Evolutionary conservation across 2,329 filamentous ascomycete species (phyloP).

Genomic region (Ophiostoma australiae): DNA sequence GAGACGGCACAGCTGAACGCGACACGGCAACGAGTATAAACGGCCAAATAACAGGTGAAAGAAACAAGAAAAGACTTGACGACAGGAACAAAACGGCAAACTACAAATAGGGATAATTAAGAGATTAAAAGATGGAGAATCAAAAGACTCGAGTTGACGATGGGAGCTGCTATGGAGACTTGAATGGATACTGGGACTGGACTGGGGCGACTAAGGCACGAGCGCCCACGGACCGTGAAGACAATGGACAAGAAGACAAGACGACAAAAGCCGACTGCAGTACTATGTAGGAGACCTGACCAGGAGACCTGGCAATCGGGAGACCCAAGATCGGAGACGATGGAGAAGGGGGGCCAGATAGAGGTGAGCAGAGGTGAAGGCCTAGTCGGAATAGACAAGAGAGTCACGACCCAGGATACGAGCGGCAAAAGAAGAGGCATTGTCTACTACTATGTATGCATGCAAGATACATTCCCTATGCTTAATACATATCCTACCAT

Average conservation of each 20-base stretch:
- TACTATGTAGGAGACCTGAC: too few species aligned
- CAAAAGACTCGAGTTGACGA: slow-evolving; percentile 5
- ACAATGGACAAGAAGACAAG: neutral
- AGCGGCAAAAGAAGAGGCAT: neutral
- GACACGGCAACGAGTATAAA: neutral
- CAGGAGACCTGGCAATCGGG: neutral
- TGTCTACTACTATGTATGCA: neutral
- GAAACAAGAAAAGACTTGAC: neutral
- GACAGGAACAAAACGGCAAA: neutral
- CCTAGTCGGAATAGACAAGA: neutral
- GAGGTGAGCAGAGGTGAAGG: neutral
- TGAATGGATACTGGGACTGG: slow-evolving; percentile 2
- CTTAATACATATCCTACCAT: neutral
- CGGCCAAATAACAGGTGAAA: neutral
- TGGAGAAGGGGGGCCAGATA: neutral
- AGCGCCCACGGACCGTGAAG: neutral
- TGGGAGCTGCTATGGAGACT: slow-evolving; percentile 3
- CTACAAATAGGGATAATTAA: slow-evolving; percentile 11
- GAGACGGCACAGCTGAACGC: neutral
- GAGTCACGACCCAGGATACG: neutral
- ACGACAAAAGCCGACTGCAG: too few species aligned
- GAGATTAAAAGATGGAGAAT: slow-evolving; percentile 7
- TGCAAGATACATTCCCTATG: neutral
- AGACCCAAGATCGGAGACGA: neutral
- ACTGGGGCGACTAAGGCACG: neutral